phyloP scores from a whole-genome alignment of 768 basidiomycete genomes.

The Crucibulum laeve region DNA sequence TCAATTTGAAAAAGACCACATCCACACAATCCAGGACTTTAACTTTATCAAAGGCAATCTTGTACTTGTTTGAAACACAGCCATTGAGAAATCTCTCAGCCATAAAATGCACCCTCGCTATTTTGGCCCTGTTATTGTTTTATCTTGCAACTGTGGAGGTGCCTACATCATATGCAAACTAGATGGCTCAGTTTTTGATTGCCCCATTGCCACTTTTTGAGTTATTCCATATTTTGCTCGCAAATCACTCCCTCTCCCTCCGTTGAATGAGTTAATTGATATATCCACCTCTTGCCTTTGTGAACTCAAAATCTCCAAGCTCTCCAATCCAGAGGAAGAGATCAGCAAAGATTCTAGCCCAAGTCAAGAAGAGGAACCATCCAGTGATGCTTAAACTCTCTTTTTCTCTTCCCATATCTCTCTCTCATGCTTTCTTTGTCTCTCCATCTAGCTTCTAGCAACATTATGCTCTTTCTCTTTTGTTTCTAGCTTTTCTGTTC shows the following conservation, averaged over 20 bases:
- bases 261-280: conserved; percentile 11
- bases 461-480: too few relatives aligned
- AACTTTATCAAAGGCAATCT: conserved; percentile 25
- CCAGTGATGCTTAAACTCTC: too few relatives aligned
- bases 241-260: conserved; percentile 1
- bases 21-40: conserved; percentile 15
- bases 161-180: conserved; percentile 12
- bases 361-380: too few relatives aligned
- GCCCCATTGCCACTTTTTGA: conserved; percentile 8
- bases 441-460: too few relatives aligned
- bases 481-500: too few relatives aligned
- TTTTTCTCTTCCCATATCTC: too few relatives aligned
- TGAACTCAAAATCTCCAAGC: too few relatives aligned
- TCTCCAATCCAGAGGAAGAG: too few relatives aligned
- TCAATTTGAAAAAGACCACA: conserved; percentile 13
- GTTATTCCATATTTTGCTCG: conserved; percentile 10
- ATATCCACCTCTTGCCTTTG: too few relatives aligned
- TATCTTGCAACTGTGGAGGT: conserved; percentile 12
- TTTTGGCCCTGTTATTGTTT: conserved; percentile 20
- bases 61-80: conserved; percentile 28
- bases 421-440: too few relatives aligned
- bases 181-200: conserved; percentile 8
- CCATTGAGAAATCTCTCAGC: conserved; percentile 13
- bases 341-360: too few relatives aligned
- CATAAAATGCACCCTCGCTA: conserved; percentile 18